Base-by-base conservation (phyloP, 805 yeast species). In the Huiozyma sinensis region DNA sequence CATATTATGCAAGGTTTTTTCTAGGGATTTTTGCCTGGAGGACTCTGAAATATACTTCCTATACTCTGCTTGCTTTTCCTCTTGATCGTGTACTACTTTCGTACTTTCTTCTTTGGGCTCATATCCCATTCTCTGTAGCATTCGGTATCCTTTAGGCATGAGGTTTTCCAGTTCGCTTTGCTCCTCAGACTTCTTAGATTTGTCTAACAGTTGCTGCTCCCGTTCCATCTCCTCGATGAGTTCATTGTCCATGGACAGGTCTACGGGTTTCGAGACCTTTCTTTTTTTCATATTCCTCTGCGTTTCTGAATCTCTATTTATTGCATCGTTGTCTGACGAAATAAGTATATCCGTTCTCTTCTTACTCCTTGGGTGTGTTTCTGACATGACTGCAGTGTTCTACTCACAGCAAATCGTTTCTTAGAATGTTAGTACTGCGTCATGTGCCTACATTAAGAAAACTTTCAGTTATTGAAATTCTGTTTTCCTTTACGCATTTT, bases 91-190 rank as follows among this genome's bases (percentile, higher is more conserved):
- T 47, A 60, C 1, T 10, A 48, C 45, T 8, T 44, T 38, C 4
- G 47, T 37, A 31, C 47, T 44, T 27, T 32, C 33, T 30, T 6
- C 12, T 3, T 68, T 54, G 12, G 41, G 41, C 43, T 63, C 67
- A 52, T 67, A 78, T 1, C 83, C 83, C 83, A 78, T 77, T 50
- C 66, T 72, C 50, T 66, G 63, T 83, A 78, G 76, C 48, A 77
- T 75, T 6, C 66, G 50, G 27, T 74, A 60, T 0, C 77, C 80
- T 40, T 67, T 63, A 0, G 75, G 71, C 40, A 64, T 60, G 6
- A 38, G 10, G 12, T 9, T n/a, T 34, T 34, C 17, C 27, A 34
- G 12, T 12, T 34, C 37, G 27, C 12, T 17, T 12, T 11, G 9
- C 2, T 4, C 33, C 33, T 8, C 33, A 9, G n/a, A 8, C 11